phyloP scores from a whole-genome alignment of 495 filamentous ascomycete genomes.

The Aspergillus steynii region DNA sequence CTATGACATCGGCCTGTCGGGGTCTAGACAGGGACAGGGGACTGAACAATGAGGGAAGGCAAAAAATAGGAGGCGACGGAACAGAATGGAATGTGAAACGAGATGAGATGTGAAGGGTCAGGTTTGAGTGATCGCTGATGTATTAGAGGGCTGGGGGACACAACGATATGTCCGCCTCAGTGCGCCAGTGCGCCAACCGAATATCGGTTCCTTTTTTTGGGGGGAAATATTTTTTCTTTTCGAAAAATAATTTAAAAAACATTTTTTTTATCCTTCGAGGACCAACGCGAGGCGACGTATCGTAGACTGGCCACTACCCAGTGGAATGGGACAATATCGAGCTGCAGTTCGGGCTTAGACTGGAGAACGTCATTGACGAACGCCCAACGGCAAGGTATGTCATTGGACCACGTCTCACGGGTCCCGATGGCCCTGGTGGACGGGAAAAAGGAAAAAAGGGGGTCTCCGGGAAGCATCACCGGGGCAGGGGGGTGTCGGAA shows the following conservation, averaged over 20 bases:
- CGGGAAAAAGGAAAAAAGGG: slow-evolving; percentile 13
- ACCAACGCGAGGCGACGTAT: slow-evolving; percentile 45
- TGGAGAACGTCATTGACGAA: slow-evolving; percentile 41
- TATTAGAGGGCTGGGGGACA: slow-evolving; percentile 30
- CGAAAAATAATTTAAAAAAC: background rate
- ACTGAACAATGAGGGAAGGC: slow-evolving; percentile 13
- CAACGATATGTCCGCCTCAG: slow-evolving; percentile 15
- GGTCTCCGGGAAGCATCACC: slow-evolving; percentile 27
- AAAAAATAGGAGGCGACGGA: slow-evolving; percentile 19
- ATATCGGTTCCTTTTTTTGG: slow-evolving; percentile 7
- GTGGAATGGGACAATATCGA: slow-evolving; percentile 31
- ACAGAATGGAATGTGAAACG: slow-evolving; percentile 26
- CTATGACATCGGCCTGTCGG: slow-evolving; percentile 33
- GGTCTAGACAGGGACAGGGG: slow-evolving; percentile 27
- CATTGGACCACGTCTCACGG: slow-evolving; percentile 48
- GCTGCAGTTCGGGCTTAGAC: slow-evolving; percentile 30
- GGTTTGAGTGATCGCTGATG: slow-evolving; percentile 22
- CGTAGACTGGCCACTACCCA: slow-evolving; percentile 35
- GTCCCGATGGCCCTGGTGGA: slow-evolving; percentile 23
- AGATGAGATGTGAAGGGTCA: slow-evolving; percentile 28
- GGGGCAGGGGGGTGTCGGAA: slow-evolving; percentile 28
- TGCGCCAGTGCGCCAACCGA: slow-evolving; percentile 16
- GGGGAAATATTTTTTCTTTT: background rate
- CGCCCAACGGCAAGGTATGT: slow-evolving; percentile 32
- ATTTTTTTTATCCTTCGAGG: slow-evolving; percentile 16